A percentile compares a stretch with the other conserved stretches of the same genome.
phyloP scores from a whole-genome alignment of 257 asterid species.

The Oldenlandia corymbosa region DNA sequence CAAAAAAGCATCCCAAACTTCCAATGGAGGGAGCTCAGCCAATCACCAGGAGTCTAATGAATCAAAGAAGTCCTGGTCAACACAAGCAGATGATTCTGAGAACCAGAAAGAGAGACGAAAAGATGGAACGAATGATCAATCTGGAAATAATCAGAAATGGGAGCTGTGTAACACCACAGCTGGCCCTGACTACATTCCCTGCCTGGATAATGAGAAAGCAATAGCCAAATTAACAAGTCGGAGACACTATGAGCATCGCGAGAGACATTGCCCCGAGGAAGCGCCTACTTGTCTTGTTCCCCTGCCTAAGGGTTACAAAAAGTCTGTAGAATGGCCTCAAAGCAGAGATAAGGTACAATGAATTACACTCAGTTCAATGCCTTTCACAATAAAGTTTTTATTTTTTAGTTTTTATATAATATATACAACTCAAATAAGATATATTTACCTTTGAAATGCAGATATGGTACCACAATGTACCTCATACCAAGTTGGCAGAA shows the following conservation, averaged over 20 bases:
- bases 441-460: constrained; percentile 20
- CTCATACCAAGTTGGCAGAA: constrained; percentile 64
- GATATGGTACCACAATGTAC: constrained; percentile 91
- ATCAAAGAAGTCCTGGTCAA: constrained; percentile 60
- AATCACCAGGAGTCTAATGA: constrained; percentile 52
- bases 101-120: constrained; percentile 66
- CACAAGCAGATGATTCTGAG: constrained; percentile 71
- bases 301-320: constrained; percentile 64
- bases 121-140: constrained; percentile 32
- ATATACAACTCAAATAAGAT: neutral
- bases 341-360: constrained; percentile 76
- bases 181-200: constrained; percentile 75
- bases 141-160: constrained; percentile 42
- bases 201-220: constrained; percentile 75
- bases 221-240: constrained; percentile 44
- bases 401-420: no score
- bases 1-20: constrained; percentile 15
- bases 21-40: constrained; percentile 21
- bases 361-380: no score
- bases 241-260: constrained; percentile 71
- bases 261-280: constrained; percentile 77
- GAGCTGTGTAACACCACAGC: constrained; percentile 64
- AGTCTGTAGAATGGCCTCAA: constrained; percentile 65
- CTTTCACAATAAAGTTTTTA: neutral
- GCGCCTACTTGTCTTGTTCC: constrained; percentile 77